Evolutionary conservation across 2,329 filamentous ascomycete species (phyloP).

Genomic region (Fusarium albidum): DNA sequence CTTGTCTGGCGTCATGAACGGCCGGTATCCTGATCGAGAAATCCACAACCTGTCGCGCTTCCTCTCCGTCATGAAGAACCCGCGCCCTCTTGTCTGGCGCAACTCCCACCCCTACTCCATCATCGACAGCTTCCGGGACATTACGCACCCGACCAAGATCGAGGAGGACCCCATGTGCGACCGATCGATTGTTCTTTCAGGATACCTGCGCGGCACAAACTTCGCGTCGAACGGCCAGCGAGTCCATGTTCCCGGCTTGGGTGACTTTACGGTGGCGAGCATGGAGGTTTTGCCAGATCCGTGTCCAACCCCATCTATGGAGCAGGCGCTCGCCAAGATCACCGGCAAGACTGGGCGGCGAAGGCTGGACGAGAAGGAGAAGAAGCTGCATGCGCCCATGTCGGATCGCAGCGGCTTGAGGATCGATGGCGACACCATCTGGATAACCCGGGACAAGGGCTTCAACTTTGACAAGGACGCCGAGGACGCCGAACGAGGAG

Average conservation of each 20-base stretch:
- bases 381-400: constrained; percentile 96
- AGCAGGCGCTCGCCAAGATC: constrained; percentile 84
- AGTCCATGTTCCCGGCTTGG: constrained; percentile 91
- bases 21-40: constrained; percentile 94
- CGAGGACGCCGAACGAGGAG: constrained; percentile 79
- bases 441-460: constrained; percentile 76
- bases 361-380: constrained; percentile 94
- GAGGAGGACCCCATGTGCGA: constrained; percentile 91
- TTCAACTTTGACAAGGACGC: constrained; percentile 77
- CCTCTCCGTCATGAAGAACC: constrained; percentile 98
- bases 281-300: constrained; percentile 93
- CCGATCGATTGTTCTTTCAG: constrained; percentile 88
- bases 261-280: constrained; percentile 82
- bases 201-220: constrained; percentile 94
- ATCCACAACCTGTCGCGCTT: constrained; percentile 96
- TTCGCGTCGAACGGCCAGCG: constrained; percentile 85
- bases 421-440: constrained; percentile 97
- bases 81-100: constrained; percentile 92
- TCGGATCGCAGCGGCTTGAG: constrained; percentile 95
- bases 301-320: constrained; percentile 91
- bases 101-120: constrained; percentile 96
- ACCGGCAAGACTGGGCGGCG: constrained; percentile 83
- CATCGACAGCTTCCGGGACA: constrained; percentile 92
- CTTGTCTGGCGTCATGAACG: constrained; percentile 94
- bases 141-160: constrained; percentile 91